Percentiles rank a stretch among this genome's conserved stretches.
These are phyloP conservation scores for Aspergillus quadricinctus DNA, from an alignment of 2,329 filamentous ascomycete species.

Conservation along the genomic window DNA sequence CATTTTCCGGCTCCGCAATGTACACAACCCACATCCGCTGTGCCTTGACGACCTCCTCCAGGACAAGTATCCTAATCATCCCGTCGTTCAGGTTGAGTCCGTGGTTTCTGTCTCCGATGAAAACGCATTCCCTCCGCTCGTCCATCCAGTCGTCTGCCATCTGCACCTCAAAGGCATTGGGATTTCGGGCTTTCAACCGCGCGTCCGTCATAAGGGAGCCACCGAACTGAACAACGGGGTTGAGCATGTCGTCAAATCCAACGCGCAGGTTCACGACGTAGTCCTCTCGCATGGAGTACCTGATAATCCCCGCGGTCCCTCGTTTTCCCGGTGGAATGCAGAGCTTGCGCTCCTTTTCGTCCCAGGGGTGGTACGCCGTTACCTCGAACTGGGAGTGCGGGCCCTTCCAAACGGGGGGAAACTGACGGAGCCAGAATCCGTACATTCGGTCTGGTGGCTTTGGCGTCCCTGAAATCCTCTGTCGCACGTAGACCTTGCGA, in stretches of 20 bases:
- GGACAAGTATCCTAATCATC: background rate
- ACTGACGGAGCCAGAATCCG: background rate
- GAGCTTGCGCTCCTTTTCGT: background rate
- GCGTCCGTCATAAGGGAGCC: background rate
- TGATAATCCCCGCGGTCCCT: background rate
- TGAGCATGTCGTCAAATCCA: background rate
- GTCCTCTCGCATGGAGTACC: background rate
- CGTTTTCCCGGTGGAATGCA: background rate
- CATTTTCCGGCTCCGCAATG: background rate
- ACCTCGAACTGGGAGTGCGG: background rate
- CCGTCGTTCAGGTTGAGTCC: background rate
- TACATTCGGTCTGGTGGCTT: background rate
- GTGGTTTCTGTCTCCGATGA: background rate
- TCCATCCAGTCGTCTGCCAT: conserved; percentile 1
- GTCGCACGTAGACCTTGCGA: background rate
- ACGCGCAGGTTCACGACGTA: background rate
- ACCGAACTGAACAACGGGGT: background rate
- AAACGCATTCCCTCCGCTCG: background rate
- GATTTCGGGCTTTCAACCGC: background rate
- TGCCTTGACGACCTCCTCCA: background rate
- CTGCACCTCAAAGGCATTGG: background rate
- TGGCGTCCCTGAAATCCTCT: background rate
- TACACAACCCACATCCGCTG: conserved; percentile 1
- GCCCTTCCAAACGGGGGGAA: background rate
- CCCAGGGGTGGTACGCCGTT: background rate